Conservation (phyloP, 208 protist genomes). For the Leishmania major region DNA sequence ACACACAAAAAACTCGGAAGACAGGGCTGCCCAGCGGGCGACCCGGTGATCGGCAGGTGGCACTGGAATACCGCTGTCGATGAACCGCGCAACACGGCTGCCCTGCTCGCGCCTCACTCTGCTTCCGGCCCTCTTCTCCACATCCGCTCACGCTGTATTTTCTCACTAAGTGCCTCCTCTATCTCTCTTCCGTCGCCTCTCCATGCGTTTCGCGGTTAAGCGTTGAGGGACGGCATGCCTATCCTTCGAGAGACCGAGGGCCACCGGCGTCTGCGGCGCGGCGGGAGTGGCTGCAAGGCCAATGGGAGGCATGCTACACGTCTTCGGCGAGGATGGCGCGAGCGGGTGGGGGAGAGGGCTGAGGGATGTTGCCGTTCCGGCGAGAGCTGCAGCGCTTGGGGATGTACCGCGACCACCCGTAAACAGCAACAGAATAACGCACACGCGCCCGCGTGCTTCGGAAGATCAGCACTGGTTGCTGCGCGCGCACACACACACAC, state of each 20-base stretch:
- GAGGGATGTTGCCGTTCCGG: too few species aligned
- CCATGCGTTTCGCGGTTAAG: too few species aligned
- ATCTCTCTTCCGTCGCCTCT: background rate
- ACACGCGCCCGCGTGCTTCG: background rate
- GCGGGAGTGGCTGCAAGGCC: too few species aligned
- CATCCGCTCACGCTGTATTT: background rate
- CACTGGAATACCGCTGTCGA: background rate
- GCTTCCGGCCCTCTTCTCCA: background rate
- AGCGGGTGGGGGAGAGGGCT: too few species aligned
- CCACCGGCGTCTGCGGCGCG: background rate
- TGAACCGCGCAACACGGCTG: background rate
- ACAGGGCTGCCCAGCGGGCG: too few species aligned
- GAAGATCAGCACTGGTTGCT: background rate
- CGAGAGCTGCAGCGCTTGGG: too few species aligned
- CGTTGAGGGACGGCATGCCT: too few species aligned
- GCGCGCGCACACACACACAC: too few species aligned
- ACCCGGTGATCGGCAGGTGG: background rate
- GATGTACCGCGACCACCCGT: too few species aligned
- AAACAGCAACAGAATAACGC: too few species aligned
- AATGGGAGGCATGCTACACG: too few species aligned
- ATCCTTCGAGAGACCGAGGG: background rate
- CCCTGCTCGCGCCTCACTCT: background rate
- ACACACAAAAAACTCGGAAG: background rate
- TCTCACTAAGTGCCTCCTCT: background rate
- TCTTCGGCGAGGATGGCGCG: background rate